Evolutionary conservation across 768 basidiomycete species (phyloP).

Genomic region (Naganishia antarctica): DNA sequence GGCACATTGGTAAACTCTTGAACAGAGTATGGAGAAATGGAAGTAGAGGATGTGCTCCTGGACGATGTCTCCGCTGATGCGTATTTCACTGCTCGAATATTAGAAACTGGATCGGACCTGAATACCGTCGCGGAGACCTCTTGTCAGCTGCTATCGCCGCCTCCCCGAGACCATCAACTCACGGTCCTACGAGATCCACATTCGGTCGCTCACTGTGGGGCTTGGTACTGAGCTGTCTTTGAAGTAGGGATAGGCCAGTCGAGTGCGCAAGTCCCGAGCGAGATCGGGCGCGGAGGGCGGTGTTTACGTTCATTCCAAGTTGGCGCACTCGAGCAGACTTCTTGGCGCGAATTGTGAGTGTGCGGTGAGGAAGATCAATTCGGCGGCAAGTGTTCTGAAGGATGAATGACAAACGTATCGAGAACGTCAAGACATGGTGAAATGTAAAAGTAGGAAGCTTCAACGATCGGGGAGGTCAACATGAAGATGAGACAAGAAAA

Average conservation of each 20-base stretch:
- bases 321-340: too few relatives aligned
- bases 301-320: too few relatives aligned
- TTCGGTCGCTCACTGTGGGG: background rate
- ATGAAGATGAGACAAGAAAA: too few relatives aligned
- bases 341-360: too few relatives aligned
- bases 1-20: conserved; percentile 5
- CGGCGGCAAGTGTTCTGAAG: too few relatives aligned
- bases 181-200: conserved; percentile 11
- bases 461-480: too few relatives aligned
- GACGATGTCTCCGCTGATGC: background rate
- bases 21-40: conserved; percentile 3
- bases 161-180: background rate
- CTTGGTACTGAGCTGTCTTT: background rate
- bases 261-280: background rate
- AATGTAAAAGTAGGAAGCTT: too few relatives aligned
- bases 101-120: conserved; percentile 18
- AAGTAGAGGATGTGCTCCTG: background rate
- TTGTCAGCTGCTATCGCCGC: too few relatives aligned
- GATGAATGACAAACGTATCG: too few relatives aligned
- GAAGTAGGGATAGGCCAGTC: background rate
- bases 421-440: too few relatives aligned
- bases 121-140: too few relatives aligned
- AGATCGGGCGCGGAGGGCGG: background rate
- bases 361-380: too few relatives aligned
- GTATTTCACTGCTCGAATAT: conserved; percentile 18